Percentiles rank a stretch among this genome's conserved stretches.
These are phyloP conservation scores for Sordariomycetes sp. DNA, from an alignment of 2,329 filamentous ascomycete genomes.

Conservation along the genomic window DNA sequence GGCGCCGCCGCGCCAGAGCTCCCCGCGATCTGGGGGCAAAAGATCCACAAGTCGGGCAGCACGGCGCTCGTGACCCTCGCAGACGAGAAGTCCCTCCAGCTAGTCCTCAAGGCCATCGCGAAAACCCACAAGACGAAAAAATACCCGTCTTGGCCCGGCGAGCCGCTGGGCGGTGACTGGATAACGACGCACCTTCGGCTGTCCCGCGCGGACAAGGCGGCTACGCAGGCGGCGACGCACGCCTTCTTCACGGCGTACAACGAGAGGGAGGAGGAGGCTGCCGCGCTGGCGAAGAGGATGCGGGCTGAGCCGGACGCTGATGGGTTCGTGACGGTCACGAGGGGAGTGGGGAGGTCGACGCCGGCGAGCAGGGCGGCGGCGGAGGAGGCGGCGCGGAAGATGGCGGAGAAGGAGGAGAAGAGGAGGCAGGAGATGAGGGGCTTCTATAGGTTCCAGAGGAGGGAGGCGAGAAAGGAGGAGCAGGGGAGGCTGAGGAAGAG, in stretches of 20 bases:
- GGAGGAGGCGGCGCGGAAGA: constrained; percentile 42
- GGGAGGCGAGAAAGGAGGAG: constrained; percentile 65
- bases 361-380: constrained; percentile 62
- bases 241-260: constrained; percentile 78
- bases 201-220: constrained; percentile 52
- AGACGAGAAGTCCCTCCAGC: constrained; percentile 65
- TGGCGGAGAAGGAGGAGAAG: constrained; percentile 49
- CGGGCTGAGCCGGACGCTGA: constrained; percentile 83
- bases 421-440: constrained; percentile 52
- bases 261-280: constrained; percentile 52
- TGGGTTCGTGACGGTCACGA: constrained; percentile 84
- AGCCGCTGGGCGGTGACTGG: constrained; percentile 42
- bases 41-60: constrained; percentile 58
- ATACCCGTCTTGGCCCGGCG: constrained; percentile 56
- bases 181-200: constrained; percentile 56
- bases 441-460: constrained; percentile 75
- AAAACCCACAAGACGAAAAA: constrained; percentile 46
- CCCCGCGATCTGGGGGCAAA: constrained; percentile 60
- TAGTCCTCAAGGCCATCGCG: constrained; percentile 61
- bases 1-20: constrained; percentile 47
- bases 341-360: constrained; percentile 55
- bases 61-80: constrained; percentile 75
- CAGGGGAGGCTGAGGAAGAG: constrained; percentile 54
- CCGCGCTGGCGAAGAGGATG: constrained; percentile 46
- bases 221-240: constrained; percentile 64